These are phyloP conservation scores for Penicillium samsonianum DNA, from an alignment of 495 filamentous ascomycete species.

Conservation along the genomic window DNA sequence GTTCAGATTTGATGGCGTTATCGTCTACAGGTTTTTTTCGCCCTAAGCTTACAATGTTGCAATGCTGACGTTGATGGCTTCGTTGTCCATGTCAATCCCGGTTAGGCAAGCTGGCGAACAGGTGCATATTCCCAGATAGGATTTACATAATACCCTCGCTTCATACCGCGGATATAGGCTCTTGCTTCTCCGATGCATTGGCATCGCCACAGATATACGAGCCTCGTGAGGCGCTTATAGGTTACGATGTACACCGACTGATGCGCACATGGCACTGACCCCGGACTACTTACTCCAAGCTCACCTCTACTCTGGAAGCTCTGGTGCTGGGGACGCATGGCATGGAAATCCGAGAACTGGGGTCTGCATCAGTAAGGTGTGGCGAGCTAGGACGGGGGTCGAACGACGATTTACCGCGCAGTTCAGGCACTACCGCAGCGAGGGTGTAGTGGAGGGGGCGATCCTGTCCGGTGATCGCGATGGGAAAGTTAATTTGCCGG, in stretches of 20 bases:
- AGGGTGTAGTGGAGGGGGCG: neutral
- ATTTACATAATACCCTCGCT: neutral
- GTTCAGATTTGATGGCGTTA: neutral
- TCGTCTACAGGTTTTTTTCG: neutral
- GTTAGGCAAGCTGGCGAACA: neutral
- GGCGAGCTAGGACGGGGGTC: slow-evolving; percentile 8
- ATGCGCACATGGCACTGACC: slow-evolving; percentile 11
- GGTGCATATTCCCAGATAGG: neutral
- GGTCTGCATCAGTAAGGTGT: slow-evolving; percentile 21
- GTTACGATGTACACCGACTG: slow-evolving; percentile 10
- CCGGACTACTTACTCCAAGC: neutral
- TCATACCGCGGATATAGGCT: neutral
- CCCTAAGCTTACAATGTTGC: neutral
- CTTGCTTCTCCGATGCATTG: neutral
- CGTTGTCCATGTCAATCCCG: neutral
- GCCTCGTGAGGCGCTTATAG: neutral
- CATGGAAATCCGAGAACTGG: neutral
- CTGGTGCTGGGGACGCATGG: neutral
- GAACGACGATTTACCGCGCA: slow-evolving; percentile 26
- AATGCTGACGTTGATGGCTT: neutral
- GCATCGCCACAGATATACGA: slow-evolving; percentile 4
- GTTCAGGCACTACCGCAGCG: slow-evolving; percentile 17
- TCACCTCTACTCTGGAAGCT: neutral
- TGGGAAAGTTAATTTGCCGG: slow-evolving; percentile 1
- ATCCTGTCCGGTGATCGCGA: slow-evolving; percentile 3